Evolutionary conservation across 805 yeast genomes (phyloP).

Genomic region (Pichia deserticola): DNA sequence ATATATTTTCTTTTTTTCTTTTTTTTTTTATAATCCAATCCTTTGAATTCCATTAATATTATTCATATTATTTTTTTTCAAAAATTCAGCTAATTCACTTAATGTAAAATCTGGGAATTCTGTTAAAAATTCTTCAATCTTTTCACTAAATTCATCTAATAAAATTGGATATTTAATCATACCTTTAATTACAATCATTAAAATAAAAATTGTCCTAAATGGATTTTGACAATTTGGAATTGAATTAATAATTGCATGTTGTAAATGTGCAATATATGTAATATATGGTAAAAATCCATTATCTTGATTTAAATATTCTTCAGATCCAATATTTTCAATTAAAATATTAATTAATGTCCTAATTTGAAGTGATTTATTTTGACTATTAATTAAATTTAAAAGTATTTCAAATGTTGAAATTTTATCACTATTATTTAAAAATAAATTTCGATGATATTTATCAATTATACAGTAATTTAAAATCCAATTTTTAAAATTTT

Average conservation of each 20-base stretch:
- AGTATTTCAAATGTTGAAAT: conserved; percentile 2
- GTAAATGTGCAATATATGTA: conserved; percentile 11
- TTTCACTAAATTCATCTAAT: neutral
- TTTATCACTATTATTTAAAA: neutral
- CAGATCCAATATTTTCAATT: neutral
- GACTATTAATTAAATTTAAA: neutral
- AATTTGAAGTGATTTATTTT: conserved; percentile 6
- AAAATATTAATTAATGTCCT: conserved; percentile 2
- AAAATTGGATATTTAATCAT: conserved; percentile 5
- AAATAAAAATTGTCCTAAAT: conserved; percentile 3
- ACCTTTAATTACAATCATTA: conserved; percentile 4
- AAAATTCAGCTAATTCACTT: conserved; percentile 5
- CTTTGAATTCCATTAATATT: neutral
- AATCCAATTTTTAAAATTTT: conserved; percentile 8
- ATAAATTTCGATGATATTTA: neutral
- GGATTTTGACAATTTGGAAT: conserved; percentile 8
- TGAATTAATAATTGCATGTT: conserved; percentile 1
- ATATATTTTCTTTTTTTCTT: neutral
- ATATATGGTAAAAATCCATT: conserved; percentile 10
- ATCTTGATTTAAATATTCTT: neutral
- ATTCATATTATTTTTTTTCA: conserved; percentile 4
- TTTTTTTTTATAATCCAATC: neutral
- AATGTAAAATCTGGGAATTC: conserved; percentile 10
- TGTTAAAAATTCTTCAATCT: conserved; percentile 6
- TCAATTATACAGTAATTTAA: neutral